These are phyloP conservation scores for Rosa lucieae DNA, from an alignment of 306 rosid species.

Conservation along the genomic window DNA sequence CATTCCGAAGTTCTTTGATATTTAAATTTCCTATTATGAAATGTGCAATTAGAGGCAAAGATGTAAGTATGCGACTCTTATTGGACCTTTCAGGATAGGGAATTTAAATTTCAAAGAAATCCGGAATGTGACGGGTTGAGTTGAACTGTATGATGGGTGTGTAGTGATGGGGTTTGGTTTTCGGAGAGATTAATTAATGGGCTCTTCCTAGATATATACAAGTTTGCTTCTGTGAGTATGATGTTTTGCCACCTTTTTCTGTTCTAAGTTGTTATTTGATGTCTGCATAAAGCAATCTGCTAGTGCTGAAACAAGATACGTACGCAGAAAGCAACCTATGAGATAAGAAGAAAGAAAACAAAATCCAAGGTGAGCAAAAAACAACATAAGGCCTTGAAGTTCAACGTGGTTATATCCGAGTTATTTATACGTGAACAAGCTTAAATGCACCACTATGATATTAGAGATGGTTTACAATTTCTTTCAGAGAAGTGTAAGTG, in stretches of 20 bases:
- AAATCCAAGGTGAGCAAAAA: neutral
- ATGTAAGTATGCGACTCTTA: no score
- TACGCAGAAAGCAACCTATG: neutral
- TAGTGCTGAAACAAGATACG: neutral
- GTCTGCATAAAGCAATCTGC: neutral
- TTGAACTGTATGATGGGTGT: neutral
- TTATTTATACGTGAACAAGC: neutral
- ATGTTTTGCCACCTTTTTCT: neutral
- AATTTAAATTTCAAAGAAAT: no score
- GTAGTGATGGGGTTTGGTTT: neutral
- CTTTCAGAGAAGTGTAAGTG: constrained; percentile 43
- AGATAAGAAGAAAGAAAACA: neutral
- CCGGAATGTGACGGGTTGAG: no score
- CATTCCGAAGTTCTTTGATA: no score
- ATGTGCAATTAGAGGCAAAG: no score
- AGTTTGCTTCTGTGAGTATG: neutral
- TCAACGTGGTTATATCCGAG: neutral
- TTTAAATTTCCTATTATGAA: no score
- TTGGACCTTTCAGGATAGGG: no score
- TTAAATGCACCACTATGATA: neutral
- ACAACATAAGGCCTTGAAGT: neutral
- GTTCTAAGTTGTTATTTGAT: neutral
- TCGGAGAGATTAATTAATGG: neutral
- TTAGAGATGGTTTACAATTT: constrained; percentile 40
- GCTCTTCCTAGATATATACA: no score